These are phyloP conservation scores for Curvularia verruculosa DNA, from an alignment of 2,329 filamentous ascomycete genomes.

Conservation along the genomic window DNA sequence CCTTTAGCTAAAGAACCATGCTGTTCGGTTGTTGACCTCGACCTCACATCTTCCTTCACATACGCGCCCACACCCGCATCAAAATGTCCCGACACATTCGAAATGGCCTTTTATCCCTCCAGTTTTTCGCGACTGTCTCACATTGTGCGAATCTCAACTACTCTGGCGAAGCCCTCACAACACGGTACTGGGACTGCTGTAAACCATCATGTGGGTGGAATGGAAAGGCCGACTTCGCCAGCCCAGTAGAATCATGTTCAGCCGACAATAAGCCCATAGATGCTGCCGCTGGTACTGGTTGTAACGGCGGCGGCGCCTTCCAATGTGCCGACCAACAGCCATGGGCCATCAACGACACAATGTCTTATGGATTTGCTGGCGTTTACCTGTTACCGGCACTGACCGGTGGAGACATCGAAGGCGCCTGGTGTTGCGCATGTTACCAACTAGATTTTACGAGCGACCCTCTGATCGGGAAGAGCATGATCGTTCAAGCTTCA, in stretches of 20 bases:
- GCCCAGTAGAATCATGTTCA: slow-evolving; percentile 62
- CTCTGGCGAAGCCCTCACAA: slow-evolving; percentile 43
- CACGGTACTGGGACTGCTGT: slow-evolving; percentile 65
- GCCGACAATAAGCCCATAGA: slow-evolving; percentile 61
- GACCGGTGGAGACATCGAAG: slow-evolving; percentile 57
- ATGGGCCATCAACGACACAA: slow-evolving; percentile 63
- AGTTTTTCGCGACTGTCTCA: slow-evolving; percentile 31
- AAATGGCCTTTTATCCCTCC: slow-evolving; percentile 32
- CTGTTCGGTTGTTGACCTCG: slow-evolving; percentile 36
- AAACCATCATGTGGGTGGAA: slow-evolving; percentile 70
- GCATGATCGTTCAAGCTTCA: slow-evolving; percentile 68
- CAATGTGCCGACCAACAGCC: slow-evolving; percentile 66
- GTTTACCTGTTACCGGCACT: slow-evolving; percentile 55
- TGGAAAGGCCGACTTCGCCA: slow-evolving; percentile 60
- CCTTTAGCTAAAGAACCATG: slow-evolving; percentile 43
- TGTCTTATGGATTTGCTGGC: slow-evolving; percentile 70
- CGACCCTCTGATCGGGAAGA: slow-evolving; percentile 63
- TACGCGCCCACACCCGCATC: slow-evolving; percentile 17
- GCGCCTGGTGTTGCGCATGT: slow-evolving; percentile 70
- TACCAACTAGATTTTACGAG: slow-evolving; percentile 67
- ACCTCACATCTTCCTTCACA: slow-evolving; percentile 35
- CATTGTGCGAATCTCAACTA: slow-evolving; percentile 32
- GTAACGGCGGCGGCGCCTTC: slow-evolving; percentile 62
- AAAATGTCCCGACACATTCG: slow-evolving; percentile 43
- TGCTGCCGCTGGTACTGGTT: slow-evolving; percentile 58